These are phyloP conservation scores for Pisolithus marmoratus DNA, from an alignment of 768 basidiomycete species.

Conservation along the genomic window DNA sequence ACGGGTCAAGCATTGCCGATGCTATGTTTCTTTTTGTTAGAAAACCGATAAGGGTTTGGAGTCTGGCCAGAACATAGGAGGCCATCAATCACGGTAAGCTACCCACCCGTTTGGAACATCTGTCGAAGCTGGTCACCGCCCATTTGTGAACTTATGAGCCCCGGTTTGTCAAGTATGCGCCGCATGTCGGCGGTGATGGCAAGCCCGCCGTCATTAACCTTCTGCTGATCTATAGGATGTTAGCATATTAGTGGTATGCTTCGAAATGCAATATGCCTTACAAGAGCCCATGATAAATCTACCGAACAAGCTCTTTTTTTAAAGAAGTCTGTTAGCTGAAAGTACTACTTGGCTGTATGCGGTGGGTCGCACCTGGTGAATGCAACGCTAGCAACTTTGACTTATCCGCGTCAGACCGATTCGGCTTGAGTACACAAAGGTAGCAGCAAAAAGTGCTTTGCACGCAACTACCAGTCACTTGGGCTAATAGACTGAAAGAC, in stretches of 20 bases:
- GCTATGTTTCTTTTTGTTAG: conserved; percentile 9
- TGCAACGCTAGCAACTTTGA: no score
- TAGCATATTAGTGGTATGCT: not conserved
- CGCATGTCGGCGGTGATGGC: conserved; percentile 21
- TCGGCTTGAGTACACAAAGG: no score
- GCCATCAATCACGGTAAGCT: not conserved
- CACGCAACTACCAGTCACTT: no score
- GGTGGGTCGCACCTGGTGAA: no score
- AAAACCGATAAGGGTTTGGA: not conserved
- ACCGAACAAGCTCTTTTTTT: no score
- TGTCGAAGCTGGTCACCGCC: conserved; percentile 22
- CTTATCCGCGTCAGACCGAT: no score
- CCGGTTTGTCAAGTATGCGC: conserved; percentile 20
- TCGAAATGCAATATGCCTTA: not conserved
- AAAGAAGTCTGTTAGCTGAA: no score
- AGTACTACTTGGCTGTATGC: no score
- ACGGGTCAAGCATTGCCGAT: conserved; percentile 12
- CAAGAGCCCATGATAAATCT: not conserved
- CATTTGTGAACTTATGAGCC: conserved; percentile 19
- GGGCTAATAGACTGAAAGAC: no score
- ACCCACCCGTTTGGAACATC: conserved; percentile 27
- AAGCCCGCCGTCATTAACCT: conserved; percentile 16
- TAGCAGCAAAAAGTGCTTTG: no score
- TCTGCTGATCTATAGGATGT: not conserved
- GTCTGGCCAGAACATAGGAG: not conserved